Conservation (phyloP, 495 filamentous ascomycete species). For the Podospora pseudocomata region DNA sequence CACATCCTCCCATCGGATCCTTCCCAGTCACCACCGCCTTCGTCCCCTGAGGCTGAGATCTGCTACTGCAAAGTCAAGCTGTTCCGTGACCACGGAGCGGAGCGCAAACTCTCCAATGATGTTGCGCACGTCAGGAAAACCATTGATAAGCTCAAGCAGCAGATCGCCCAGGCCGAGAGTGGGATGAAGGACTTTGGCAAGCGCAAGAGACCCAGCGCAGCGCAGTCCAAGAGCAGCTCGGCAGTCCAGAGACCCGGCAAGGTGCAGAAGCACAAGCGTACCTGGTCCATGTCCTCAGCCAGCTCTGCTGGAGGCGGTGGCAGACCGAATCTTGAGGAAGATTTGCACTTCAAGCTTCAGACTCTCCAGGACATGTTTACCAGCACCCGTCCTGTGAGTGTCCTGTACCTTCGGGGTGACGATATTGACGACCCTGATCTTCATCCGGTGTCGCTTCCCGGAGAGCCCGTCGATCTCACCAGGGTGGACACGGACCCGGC, state of each 20-base stretch:
- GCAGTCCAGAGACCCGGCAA: slow-evolving; percentile 64
- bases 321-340: slow-evolving; percentile 74
- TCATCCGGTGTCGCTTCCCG: slow-evolving; percentile 72
- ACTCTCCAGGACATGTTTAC: slow-evolving; percentile 94
- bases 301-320: slow-evolving; percentile 57
- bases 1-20: slow-evolving; percentile 53
- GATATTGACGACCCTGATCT: slow-evolving; percentile 86
- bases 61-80: slow-evolving; percentile 95
- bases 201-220: slow-evolving; percentile 67
- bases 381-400: slow-evolving; percentile 79
- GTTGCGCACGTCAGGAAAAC: slow-evolving; percentile 88
- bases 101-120: slow-evolving; percentile 92
- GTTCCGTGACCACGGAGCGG: slow-evolving; percentile 93
- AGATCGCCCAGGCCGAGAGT: slow-evolving; percentile 81
- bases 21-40: slow-evolving; percentile 39
- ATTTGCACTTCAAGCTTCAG: slow-evolving; percentile 78
- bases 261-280: slow-evolving; percentile 82
- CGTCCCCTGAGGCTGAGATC: slow-evolving; percentile 57
- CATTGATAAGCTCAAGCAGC: slow-evolving; percentile 90
- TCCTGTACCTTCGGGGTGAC: slow-evolving; percentile 77
- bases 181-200: slow-evolving; percentile 88
- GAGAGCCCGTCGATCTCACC: slow-evolving; percentile 59
- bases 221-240: slow-evolving; percentile 45
- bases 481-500: slow-evolving; percentile 55
- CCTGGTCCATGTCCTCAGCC: slow-evolving; percentile 92